Evolutionary conservation across 495 filamentous ascomycete species (phyloP).

Genomic region (Xylaria palmicola): DNA sequence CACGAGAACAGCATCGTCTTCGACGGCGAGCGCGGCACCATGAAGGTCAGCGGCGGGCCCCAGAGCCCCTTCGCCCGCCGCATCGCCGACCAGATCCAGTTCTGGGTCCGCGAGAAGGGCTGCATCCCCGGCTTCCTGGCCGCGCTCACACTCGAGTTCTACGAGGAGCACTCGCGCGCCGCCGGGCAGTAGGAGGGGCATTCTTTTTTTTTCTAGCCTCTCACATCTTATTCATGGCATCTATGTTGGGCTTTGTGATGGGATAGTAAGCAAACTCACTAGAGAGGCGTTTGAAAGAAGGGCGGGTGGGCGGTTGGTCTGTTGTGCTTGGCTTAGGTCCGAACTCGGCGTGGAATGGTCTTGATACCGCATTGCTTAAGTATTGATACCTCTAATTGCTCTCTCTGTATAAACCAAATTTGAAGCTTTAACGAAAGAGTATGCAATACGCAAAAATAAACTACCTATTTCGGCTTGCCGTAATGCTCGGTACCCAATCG

Average conservation of each 20-base stretch:
- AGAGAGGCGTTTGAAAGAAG: background rate
- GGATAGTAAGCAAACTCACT: no score
- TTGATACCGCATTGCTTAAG: background rate
- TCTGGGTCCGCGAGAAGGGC: slow-evolving; percentile 89
- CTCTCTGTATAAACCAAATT: background rate
- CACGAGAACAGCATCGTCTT: slow-evolving; percentile 92
- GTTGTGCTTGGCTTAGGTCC: background rate
- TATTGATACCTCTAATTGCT: slow-evolving; percentile 7
- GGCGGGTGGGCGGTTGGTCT: background rate
- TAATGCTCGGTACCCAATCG: no score
- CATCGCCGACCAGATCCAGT: slow-evolving; percentile 79
- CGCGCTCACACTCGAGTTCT: slow-evolving; percentile 86
- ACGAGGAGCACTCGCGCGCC: slow-evolving; percentile 63
- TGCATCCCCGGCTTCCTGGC: slow-evolving; percentile 92
- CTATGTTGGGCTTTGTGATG: no score
- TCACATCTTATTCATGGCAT: no score
- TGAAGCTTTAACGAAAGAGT: background rate
- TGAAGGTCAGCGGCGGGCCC: slow-evolving; percentile 93
- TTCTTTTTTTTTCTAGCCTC: no score
- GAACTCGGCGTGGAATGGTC: background rate
- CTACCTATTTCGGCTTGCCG: background rate
- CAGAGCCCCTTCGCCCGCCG: slow-evolving; percentile 80
- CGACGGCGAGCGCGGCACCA: slow-evolving; percentile 92
- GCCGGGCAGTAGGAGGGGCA: background rate
- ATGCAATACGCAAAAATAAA: background rate